These are phyloP conservation scores for Fraxinus paxiana DNA, from an alignment of 305 asterid species.

Conservation along the genomic window DNA sequence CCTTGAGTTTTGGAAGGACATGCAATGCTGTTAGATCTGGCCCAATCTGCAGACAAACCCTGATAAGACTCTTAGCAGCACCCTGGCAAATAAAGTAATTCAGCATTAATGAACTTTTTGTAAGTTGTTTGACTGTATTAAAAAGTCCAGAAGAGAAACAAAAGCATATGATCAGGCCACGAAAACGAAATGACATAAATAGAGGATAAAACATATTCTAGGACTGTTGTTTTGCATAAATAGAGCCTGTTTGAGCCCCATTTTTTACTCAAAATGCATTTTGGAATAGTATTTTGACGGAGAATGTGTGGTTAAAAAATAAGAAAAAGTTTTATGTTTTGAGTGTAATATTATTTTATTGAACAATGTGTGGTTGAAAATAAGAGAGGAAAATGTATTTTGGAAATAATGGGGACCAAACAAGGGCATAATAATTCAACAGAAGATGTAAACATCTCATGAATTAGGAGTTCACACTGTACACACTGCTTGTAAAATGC, in stretches of 20 bases:
- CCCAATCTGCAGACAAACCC: constrained; percentile 85
- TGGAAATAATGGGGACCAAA: not conserved
- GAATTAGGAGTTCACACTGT: not conserved
- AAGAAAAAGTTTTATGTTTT: not conserved
- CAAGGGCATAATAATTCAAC: constrained; percentile 3
- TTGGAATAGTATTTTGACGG: not conserved
- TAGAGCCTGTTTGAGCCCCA: not conserved
- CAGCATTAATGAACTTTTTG: constrained; percentile 9
- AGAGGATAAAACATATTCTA: constrained; percentile 2
- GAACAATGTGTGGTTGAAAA: not conserved
- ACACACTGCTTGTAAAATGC: not conserved
- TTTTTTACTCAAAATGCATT: not conserved
- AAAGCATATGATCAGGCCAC: not conserved
- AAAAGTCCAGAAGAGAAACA: constrained; percentile 5
- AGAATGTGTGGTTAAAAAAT: not conserved
- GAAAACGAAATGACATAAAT: not conserved
- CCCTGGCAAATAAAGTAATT: constrained; percentile 46
- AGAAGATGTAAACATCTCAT: constrained; percentile 9
- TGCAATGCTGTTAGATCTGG: constrained; percentile 68
- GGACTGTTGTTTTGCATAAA: constrained; percentile 14
- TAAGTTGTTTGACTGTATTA: constrained; percentile 10
- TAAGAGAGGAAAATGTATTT: not conserved
- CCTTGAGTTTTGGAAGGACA: constrained; percentile 83
- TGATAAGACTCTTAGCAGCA: constrained; percentile 72
- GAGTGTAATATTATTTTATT: not conserved